These are phyloP conservation scores for Catunica adiposa DNA, from an alignment of 2,329 filamentous ascomycete species.

Conservation along the genomic window DNA sequence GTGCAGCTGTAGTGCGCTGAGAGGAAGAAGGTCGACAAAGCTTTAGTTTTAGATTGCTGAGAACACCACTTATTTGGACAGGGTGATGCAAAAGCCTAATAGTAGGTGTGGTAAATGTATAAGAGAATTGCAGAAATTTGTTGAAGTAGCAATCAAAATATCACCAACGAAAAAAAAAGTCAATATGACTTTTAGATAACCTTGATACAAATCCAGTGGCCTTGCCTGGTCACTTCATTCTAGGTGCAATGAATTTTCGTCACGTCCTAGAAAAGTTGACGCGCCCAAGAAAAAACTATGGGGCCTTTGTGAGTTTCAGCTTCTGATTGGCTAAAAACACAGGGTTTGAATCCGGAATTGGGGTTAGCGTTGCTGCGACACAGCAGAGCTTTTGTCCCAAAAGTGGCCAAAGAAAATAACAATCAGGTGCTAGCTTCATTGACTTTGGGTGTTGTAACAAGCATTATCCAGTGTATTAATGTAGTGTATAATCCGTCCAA, in stretches of 20 bases:
- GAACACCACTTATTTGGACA: not conserved
- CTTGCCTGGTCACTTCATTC: too few relatives aligned
- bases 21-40: not conserved
- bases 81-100: too few relatives aligned
- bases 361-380: not conserved
- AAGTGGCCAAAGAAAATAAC: not conserved
- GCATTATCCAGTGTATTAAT: too few relatives aligned
- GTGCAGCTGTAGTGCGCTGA: not conserved
- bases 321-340: not conserved
- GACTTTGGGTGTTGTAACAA: too few relatives aligned
- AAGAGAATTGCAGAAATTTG: too few relatives aligned
- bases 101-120: too few relatives aligned
- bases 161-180: too few relatives aligned
- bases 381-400: not conserved
- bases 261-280: conserved; percentile 9
- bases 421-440: not conserved
- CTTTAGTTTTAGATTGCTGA: not conserved
- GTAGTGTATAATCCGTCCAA: too few relatives aligned
- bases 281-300: not conserved
- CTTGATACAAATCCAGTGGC: too few relatives aligned
- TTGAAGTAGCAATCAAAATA: too few relatives aligned
- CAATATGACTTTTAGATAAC: too few relatives aligned
- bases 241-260: conserved; percentile 1
- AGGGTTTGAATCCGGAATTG: not conserved
- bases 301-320: not conserved